A percentile compares a stretch with the other conserved stretches of the same genome.
phyloP scores from a whole-genome alignment of 768 basidiomycete genomes.

The Serendipita sp. region DNA sequence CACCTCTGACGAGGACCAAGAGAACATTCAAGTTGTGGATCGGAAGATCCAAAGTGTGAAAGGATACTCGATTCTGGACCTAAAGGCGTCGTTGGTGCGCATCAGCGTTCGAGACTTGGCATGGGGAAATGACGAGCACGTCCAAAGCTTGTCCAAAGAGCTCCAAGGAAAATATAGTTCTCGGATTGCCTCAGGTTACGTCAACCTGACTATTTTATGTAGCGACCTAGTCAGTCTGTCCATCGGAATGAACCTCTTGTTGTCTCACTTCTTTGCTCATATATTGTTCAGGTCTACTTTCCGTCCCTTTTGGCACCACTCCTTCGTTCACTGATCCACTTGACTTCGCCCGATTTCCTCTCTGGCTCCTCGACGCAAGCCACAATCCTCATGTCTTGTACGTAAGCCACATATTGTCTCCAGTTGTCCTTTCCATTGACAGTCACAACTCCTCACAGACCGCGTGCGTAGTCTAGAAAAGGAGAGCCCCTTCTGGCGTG shows the following conservation, averaged over 20 bases:
- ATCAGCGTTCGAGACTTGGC: slow-evolving; percentile 41
- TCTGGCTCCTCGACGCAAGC: slow-evolving; percentile 7
- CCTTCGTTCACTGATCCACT: slow-evolving; percentile 51
- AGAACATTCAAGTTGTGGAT: neutral
- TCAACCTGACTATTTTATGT: slow-evolving; percentile 40
- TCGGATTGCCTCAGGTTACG: neutral
- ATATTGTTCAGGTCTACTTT: slow-evolving; percentile 53
- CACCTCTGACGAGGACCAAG: neutral
- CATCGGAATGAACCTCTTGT: too few species aligned
- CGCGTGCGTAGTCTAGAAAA: slow-evolving; percentile 56
- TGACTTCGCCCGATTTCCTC: slow-evolving; percentile 39
- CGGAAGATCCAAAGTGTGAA: neutral
- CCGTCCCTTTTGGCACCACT: slow-evolving; percentile 65
- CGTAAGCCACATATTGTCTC: slow-evolving; percentile 16
- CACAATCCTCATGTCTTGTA: slow-evolving; percentile 15
- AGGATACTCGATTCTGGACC: neutral
- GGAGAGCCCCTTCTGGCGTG: slow-evolving; percentile 61
- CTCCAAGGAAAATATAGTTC: slow-evolving; percentile 14
- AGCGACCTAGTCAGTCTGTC: slow-evolving; percentile 54
- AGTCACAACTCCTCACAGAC: slow-evolving; percentile 17
- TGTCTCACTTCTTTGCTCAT: neutral
- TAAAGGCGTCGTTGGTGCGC: slow-evolving; percentile 5
- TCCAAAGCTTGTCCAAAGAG: slow-evolving; percentile 23
- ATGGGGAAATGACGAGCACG: slow-evolving; percentile 48
- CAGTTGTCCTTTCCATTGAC: neutral